Evolutionary conservation across 345 rosid species (phyloP), one percentile per base, ranked within the genome.

Genomic region (Gossypium rotundifolium): DNA sequence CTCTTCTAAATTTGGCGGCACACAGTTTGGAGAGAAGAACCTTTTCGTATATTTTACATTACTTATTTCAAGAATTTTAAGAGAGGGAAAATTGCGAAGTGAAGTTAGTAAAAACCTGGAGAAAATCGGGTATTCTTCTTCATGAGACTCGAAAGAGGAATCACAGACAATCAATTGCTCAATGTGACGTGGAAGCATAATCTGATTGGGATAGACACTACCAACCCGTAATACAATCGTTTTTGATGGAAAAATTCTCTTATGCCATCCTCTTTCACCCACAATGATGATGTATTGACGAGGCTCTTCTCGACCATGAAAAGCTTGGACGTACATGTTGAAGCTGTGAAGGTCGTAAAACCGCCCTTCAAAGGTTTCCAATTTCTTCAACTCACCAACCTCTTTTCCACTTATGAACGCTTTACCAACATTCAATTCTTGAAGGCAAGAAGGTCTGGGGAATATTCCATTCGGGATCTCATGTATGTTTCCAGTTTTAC

Each of bases 111-210:
- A 0, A 18, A 18, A 20, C 12, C 27, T 53, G 11, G 22, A 17
- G 7, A 53, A 53, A 8, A 53, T 3, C 4, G 1, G 0, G 1
- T 9, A 2, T 7, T 18, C 59, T 54, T 8, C 60, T 25, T 25
- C 2, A 25, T 0, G 2, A 25, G 27, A 25, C 27, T 25, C 3
- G 3, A 2, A 25, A 25, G 27, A 0, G 27, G 0, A 2, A 25
- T 0, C 0, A 25, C 0, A 25, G 27, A 25, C 14, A 10, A 0
- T 0, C 52, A 48, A 48, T 11, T 0, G 1, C 52, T 48, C 5
- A 11, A 48, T 48, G 13, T 10, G 3, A 8, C 5, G 12, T 45
- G 48, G 2, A 45, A 45, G 52, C 52, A 11, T 48, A 10, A 10
- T 48, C 16, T 48, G 3, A 12, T 11, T 11, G 12, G 12, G 2